These are phyloP conservation scores for Jasminum sambac DNA, from an alignment of 257 asterid genomes.

Conservation along the genomic window DNA sequence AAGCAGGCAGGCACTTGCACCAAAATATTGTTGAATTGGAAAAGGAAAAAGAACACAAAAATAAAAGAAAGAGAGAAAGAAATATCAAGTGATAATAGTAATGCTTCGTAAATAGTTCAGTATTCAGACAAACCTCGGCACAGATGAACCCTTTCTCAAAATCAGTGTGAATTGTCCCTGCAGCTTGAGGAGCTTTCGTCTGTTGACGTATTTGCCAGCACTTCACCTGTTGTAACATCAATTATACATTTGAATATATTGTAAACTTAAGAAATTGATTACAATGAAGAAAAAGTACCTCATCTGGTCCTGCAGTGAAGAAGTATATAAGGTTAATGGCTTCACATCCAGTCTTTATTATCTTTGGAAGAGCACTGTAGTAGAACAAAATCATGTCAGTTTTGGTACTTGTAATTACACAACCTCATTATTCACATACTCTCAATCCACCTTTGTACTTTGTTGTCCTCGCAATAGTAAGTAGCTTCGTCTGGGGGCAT, in stretches of 20 bases:
- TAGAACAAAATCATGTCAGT: conserved; percentile 33
- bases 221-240: conserved; percentile 60
- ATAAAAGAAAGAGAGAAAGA: no score
- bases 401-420: background rate
- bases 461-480: conserved; percentile 92
- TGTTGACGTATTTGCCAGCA: conserved; percentile 98
- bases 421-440: conserved; percentile 9
- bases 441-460: conserved; percentile 76
- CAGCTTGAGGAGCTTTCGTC: conserved; percentile 97
- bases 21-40: no score
- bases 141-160: conserved; percentile 96
- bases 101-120: no score
- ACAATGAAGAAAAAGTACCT: conserved; percentile 58
- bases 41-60: no score
- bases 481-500: conserved; percentile 84
- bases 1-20: no score
- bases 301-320: conserved; percentile 99
- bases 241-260: background rate
- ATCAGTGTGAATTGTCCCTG: conserved; percentile 96
- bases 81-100: no score
- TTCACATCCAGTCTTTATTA: conserved; percentile 93
- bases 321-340: conserved; percentile 96
- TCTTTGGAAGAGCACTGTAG: conserved; percentile 84
- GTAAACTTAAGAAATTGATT: background rate
- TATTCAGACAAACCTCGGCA: conserved; percentile 58